phyloP scores from a whole-genome alignment of 2,329 filamentous ascomycete genomes.

The Cryphonectria radicalis region DNA sequence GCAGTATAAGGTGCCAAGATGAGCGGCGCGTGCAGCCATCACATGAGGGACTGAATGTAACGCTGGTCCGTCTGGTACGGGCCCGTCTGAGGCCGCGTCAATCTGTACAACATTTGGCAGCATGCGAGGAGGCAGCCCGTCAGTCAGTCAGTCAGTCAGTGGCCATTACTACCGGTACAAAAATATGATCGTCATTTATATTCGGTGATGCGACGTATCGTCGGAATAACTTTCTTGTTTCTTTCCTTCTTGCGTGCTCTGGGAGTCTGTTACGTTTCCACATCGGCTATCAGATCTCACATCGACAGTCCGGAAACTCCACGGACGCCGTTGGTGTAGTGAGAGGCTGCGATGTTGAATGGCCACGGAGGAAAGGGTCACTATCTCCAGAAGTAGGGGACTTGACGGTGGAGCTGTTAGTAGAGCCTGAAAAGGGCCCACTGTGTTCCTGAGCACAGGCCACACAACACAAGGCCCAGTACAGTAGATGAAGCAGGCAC shows the following conservation, averaged over 20 bases:
- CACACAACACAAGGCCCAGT: neutral
- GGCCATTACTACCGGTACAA: neutral
- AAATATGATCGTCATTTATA: neutral
- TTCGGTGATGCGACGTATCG: neutral
- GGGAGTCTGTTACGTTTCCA: neutral
- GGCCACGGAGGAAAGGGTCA: neutral
- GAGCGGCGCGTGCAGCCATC: constrained; percentile 1
- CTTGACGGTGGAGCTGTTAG: neutral
- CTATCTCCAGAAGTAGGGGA: neutral
- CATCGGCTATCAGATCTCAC: neutral
- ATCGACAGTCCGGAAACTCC: neutral
- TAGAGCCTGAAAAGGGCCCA: neutral
- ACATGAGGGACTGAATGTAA: neutral
- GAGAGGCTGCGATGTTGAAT: neutral
- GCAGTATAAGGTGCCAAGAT: constrained; percentile 1
- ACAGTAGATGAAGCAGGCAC: neutral
- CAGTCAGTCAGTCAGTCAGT: neutral
- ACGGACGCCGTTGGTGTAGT: neutral
- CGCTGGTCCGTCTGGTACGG: neutral
- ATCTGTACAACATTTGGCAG: neutral
- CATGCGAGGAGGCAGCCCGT: neutral
- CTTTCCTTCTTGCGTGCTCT: neutral
- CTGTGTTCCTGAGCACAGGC: neutral
- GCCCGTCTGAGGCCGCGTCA: neutral
- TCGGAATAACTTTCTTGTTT: neutral